These are phyloP conservation scores for Leishmania major DNA, from an alignment of 208 protist genomes.

Conservation along the genomic window DNA sequence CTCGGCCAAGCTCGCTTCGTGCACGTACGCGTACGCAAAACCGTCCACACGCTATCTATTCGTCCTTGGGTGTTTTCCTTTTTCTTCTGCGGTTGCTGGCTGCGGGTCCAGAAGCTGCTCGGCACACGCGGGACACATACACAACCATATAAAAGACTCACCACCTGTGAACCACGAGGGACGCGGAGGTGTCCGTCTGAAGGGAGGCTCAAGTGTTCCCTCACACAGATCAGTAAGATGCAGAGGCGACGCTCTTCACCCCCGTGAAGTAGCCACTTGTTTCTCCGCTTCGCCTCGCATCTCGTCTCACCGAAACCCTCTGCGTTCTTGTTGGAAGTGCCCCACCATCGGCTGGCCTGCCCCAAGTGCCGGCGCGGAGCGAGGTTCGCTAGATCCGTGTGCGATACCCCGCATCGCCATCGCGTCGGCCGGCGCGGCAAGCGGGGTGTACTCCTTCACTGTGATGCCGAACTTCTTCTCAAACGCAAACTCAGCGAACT, in stretches of 20 bases:
- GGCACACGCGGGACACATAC: neutral
- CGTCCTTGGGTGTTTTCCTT: neutral
- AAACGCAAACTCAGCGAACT: constrained; percentile 92
- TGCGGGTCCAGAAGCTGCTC: neutral
- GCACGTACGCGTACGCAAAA: neutral
- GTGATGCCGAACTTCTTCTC: constrained; percentile 82
- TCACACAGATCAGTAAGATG: neutral
- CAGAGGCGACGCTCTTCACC: neutral
- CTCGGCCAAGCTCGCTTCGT: neutral
- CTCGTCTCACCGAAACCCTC: constrained; percentile 52
- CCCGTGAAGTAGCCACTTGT: neutral
- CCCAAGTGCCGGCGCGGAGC: constrained; percentile 23
- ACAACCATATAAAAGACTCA: neutral
- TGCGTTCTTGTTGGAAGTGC: constrained; percentile 81
- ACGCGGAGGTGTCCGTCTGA: neutral
- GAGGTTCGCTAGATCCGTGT: constrained; percentile 28
- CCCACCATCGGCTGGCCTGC: constrained; percentile 70
- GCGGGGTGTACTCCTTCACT: constrained; percentile 76
- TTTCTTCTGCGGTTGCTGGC: neutral
- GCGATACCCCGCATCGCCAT: constrained; percentile 58
- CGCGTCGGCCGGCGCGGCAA: constrained; percentile 65
- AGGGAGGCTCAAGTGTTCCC: neutral
- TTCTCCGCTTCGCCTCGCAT: neutral
- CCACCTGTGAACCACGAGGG: neutral
- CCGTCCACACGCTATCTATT: neutral